Evolutionary conservation across 495 filamentous ascomycete genomes (phyloP), one percentile per base, ranked within the genome.

Genomic region (Podospora anserina): DNA sequence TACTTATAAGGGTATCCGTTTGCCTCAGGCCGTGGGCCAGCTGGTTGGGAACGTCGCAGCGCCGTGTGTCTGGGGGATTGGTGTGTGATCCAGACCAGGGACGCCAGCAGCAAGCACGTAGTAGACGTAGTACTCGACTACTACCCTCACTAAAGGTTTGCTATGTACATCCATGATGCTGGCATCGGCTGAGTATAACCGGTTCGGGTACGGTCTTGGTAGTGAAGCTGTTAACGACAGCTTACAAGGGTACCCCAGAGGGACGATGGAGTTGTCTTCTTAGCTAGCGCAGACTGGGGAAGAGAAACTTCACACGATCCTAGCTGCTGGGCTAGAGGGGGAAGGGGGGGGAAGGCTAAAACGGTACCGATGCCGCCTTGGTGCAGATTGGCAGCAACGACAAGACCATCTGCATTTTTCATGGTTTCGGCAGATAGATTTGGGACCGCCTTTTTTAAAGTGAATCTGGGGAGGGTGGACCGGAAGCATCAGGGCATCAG

Each of bases 401-500:
- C 30, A 30, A 30, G 16, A 32, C 26, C 9, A 23, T 30, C 1
- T 49, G 9, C 6, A 2, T n/a, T 3, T 63, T 63, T 19, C 61
- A 53, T 63, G 30, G 28, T 60, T 54, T 70, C 68, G 64, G 68
- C 68, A 70, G 64, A 66, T 70, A 66, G 53, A 64, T 64, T 66
- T 66, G 59, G 54, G 64, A 23, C 59, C 64, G 28, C 63, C 26
- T 9, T 64, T 44, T 60, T 59, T 61, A 56, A 44, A 63, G 0
- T 49, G 28, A 44, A 63, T 63, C 61, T 63, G 61, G 61, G 61
- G 28, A 57, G 34, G 30, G 23, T 20, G 44, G 44, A 39, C 26
- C 16, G 30, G 49, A 53, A 15, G n/a, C 20, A 32, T 19, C n/a
- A 19, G 26, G 32, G 44, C 53, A 23, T 23, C 23, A 23, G 23